These are phyloP conservation scores for Sclerotinia subarctica DNA, from an alignment of 2,329 filamentous ascomycete species.

Conservation along the genomic window DNA sequence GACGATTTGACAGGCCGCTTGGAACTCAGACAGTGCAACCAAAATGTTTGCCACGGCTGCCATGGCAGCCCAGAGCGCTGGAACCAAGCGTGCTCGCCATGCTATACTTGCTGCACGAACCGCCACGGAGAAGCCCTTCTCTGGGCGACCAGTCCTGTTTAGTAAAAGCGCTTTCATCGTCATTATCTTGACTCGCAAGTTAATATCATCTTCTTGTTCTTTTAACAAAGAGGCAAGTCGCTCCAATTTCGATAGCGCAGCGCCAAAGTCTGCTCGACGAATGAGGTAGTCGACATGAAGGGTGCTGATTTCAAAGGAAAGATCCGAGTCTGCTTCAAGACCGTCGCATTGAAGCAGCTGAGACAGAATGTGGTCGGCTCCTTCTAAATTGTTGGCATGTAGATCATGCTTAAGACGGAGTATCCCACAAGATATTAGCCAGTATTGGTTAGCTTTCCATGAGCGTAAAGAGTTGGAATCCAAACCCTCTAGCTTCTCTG, in stretches of 20 bases:
- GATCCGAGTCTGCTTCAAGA: conserved; percentile 53
- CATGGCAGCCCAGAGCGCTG: conserved; percentile 59
- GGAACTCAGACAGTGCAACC: conserved; percentile 58
- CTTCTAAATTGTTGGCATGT: conserved; percentile 53
- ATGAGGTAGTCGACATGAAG: conserved; percentile 58
- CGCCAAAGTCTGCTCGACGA: conserved; percentile 49
- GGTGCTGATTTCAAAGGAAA: conserved; percentile 56
- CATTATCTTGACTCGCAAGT: conserved; percentile 58
- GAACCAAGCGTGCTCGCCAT: conserved; percentile 55
- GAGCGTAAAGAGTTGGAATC: conserved; percentile 63
- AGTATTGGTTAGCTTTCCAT: conserved; percentile 74
- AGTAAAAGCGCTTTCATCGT: conserved; percentile 60
- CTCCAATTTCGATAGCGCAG: conserved; percentile 54
- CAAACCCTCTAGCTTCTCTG: conserved; percentile 56
- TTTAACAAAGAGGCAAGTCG: conserved; percentile 49
- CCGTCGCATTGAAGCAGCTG: conserved; percentile 48
- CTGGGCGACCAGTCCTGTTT: conserved; percentile 55
- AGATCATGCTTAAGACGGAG: conserved; percentile 63
- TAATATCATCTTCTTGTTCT: conserved; percentile 57
- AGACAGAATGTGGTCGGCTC: conserved; percentile 54
- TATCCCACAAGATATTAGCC: conserved; percentile 63
- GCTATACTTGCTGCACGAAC: conserved; percentile 62
- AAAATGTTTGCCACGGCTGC: conserved; percentile 55
- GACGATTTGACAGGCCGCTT: conserved; percentile 53
- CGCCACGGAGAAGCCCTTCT: conserved; percentile 63